phyloP scores from a whole-genome alignment of 768 basidiomycete genomes.

The Auricularia heimuer region DNA sequence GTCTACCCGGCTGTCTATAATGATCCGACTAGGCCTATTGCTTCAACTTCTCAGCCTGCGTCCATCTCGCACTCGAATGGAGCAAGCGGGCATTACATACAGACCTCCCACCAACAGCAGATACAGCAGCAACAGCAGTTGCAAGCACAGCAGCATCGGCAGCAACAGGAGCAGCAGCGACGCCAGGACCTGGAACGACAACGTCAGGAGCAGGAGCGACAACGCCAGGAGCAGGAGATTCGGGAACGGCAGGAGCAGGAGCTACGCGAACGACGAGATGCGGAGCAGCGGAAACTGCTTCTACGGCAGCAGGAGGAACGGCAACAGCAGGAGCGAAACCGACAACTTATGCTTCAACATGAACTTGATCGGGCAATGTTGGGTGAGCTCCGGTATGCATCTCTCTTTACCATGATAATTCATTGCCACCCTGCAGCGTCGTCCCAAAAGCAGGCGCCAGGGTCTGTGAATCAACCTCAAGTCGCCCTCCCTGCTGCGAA shows the following conservation, averaged over 20 bases:
- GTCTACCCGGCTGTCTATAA: no score
- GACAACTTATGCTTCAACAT: no score
- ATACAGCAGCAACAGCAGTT: conserved; percentile 10
- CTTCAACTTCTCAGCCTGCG: no score
- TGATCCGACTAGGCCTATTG: no score
- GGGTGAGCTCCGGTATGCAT: no score
- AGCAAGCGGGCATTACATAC: no score
- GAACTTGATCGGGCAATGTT: no score
- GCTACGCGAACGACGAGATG: conserved; percentile 29
- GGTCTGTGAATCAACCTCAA: no score
- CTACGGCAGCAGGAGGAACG: conserved; percentile 15
- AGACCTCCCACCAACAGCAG: background rate
- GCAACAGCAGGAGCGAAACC: conserved; percentile 32
- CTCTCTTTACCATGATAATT: no score
- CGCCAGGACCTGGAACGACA: conserved; percentile 19
- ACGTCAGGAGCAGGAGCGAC: conserved; percentile 18
- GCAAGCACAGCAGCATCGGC: background rate
- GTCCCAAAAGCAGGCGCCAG: no score
- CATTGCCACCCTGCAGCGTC: no score
- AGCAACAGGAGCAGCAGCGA: background rate
- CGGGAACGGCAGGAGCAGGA: conserved; percentile 25
- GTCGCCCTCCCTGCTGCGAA: no score
- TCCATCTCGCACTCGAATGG: background rate
- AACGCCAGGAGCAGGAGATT: conserved; percentile 24
- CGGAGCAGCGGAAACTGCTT: conserved; percentile 16